Evolutionary conservation across 768 basidiomycete species (phyloP).

Genomic region (Cystofilobasidium ferigula): DNA sequence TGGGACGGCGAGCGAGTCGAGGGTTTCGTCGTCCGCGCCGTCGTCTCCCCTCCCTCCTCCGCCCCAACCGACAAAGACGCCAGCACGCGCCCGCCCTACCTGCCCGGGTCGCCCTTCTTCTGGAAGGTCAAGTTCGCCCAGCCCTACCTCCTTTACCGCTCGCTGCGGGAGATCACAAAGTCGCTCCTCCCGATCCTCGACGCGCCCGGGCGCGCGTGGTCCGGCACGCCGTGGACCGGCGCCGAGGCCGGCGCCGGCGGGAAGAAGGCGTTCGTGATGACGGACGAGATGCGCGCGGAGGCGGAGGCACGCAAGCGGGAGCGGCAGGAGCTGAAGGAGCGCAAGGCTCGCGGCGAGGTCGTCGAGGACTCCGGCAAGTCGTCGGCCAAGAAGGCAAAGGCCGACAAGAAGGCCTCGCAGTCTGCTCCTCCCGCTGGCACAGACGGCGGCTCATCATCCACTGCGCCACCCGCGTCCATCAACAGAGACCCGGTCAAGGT

Average conservation of each 20-base stretch:
- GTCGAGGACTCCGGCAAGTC: not conserved
- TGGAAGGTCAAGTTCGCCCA: conserved; percentile 99
- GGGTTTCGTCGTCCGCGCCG: conserved; percentile 81
- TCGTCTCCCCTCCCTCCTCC: conserved; percentile 42
- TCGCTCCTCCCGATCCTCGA: conserved; percentile 44
- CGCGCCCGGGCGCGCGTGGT: not conserved
- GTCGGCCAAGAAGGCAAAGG: not conserved
- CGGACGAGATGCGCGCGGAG: not conserved
- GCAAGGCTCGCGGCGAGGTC: not conserved
- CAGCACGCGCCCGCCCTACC: conserved; percentile 49
- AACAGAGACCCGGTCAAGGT: conserved; percentile 20
- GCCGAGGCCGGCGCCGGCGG: not conserved
- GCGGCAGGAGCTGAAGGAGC: conserved; percentile 1
- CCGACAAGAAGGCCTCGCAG: not conserved
- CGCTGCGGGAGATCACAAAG: conserved; percentile 91
- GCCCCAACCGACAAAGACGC: not conserved
- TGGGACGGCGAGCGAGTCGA: conserved; percentile 81
- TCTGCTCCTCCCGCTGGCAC: not conserved
- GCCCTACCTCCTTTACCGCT: conserved; percentile 96
- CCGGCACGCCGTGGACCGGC: not conserved
- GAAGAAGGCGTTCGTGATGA: conserved; percentile 1
- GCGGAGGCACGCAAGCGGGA: not conserved
- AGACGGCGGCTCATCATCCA: not conserved
- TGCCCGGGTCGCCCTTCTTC: conserved; percentile 76
- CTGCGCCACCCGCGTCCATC: no score